phyloP scores from a whole-genome alignment of 2,329 filamentous ascomycete species.

The Whalleya microplaca region DNA sequence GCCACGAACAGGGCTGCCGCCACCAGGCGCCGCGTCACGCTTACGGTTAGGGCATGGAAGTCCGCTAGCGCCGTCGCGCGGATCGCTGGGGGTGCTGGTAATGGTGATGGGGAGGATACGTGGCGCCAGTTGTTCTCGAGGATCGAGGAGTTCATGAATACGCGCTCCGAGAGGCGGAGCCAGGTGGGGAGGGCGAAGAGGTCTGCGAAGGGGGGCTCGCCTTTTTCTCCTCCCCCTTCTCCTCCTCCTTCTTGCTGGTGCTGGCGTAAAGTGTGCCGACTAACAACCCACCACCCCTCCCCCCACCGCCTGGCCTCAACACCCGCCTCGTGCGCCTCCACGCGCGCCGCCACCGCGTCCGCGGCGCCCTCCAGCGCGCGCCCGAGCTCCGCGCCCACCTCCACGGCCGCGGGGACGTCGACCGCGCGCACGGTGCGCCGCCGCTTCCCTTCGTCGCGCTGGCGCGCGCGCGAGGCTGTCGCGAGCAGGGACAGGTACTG shows the following conservation, averaged over 20 bases:
- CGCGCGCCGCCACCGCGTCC: conserved; percentile 65
- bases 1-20: conserved; percentile 71
- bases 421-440: conserved; percentile 46
- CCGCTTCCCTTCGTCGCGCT: too few species aligned
- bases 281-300: conserved; percentile 67
- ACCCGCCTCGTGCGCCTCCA: conserved; percentile 65
- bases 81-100: conserved; percentile 61
- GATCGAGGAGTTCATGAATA: conserved; percentile 76
- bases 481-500: conserved; percentile 70
- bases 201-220: conserved; percentile 48
- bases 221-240: conserved; percentile 15
- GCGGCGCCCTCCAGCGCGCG: conserved; percentile 69
- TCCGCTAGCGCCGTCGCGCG: conserved; percentile 77
- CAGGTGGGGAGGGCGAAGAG: conserved; percentile 65
- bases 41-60: conserved; percentile 69
- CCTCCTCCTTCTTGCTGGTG: conserved; percentile 24
- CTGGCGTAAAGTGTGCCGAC: conserved; percentile 38
- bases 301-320: conserved; percentile 65
- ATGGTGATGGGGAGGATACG: conserved; percentile 37
- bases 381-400: conserved; percentile 70
- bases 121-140: conserved; percentile 70
- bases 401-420: conserved; percentile 72
- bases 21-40: conserved; percentile 71
- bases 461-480: conserved; percentile 46
- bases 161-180: conserved; percentile 63